Evolutionary conservation across 2,329 filamentous ascomycete genomes (phyloP), one percentile per base, ranked within the genome.

Genomic region (Arthrobotrys megalospora): DNA sequence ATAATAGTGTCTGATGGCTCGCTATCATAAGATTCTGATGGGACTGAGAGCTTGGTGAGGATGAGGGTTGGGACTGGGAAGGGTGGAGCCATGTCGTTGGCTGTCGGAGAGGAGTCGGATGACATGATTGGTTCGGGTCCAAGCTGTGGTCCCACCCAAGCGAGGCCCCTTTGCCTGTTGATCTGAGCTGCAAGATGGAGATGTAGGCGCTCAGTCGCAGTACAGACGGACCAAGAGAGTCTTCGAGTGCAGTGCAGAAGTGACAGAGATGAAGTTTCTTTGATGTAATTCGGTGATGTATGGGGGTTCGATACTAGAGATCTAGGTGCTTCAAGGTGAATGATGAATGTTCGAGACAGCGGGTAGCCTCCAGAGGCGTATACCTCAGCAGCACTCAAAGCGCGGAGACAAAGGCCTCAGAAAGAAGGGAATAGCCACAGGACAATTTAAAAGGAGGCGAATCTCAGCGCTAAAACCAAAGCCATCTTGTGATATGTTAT

Each of bases 11-110:
- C 24, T 32, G 67, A 72, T 19, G 75, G 75, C 34, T 78, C 67
- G 34, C 45, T 58, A 8, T 41, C 24, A 58, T 78, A 78, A 16
- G 64, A 55, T 32, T 50, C 62, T 34, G 67, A 55, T 12, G 75
- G 75, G 12, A 78, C 75, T 11, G 67, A 67, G 43, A 78, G 67
- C 16, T 78, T 78, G 10, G 75, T 72, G 67, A 78, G 75, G n/a
- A 78, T 62, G 43, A 78, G 75, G 12, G 52, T 60, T 63, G 75
- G 73, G 19, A 64, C 16, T 16, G 65, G 38, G 64, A 69, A 69
- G 36, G 66, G 34, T 28, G 48, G 48, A 50, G 60, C 62, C n/a
- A 48, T n/a, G 60, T 73, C 70, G 52, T 62, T 66, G 70, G 50
- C 21, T 34, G 21, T 63, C 43, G 62, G 62, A 12, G 41, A 75